These are phyloP conservation scores for Tylopilus balloui DNA, from an alignment of 768 basidiomycete species.

Conservation along the genomic window DNA sequence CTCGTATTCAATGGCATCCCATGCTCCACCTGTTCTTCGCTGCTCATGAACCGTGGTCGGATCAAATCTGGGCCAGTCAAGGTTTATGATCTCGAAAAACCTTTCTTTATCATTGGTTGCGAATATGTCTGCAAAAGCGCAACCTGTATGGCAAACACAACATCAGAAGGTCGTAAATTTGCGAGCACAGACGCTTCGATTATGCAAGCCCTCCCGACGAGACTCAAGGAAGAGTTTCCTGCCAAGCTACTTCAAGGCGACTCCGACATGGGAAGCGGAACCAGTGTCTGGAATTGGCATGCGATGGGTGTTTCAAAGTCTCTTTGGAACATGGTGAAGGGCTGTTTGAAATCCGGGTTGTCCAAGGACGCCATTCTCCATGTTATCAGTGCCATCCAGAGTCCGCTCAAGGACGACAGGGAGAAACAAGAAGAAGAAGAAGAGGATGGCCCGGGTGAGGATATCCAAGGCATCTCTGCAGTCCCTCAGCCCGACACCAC, in stretches of 20 bases:
- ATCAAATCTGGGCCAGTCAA: slow-evolving; percentile 74
- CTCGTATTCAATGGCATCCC: slow-evolving; percentile 79
- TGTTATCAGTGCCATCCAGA: slow-evolving; percentile 55
- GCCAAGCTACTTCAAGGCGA: slow-evolving; percentile 56
- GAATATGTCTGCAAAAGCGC: slow-evolving; percentile 64
- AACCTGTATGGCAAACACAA: slow-evolving; percentile 40
- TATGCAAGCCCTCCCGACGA: slow-evolving; percentile 61
- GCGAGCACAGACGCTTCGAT: slow-evolving; percentile 71
- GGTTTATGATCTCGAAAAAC: slow-evolving; percentile 73
- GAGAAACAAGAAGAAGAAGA: slow-evolving; percentile 33
- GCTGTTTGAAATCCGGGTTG: slow-evolving; percentile 53
- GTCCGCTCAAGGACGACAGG: slow-evolving; percentile 33
- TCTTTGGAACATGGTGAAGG: slow-evolving; percentile 71
- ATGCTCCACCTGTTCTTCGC: slow-evolving; percentile 60
- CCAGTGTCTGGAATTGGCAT: slow-evolving; percentile 73
- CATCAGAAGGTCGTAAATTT: slow-evolving; percentile 57
- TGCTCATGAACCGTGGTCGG: slow-evolving; percentile 63
- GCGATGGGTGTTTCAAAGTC: slow-evolving; percentile 65
- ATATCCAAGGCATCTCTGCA: slow-evolving; percentile 19
- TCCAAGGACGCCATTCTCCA: slow-evolving; percentile 57
- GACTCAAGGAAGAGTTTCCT: slow-evolving; percentile 71
- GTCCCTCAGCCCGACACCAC: slow-evolving; percentile 23
- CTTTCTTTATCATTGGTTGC: slow-evolving; percentile 83
- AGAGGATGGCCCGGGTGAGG: slow-evolving; percentile 33
- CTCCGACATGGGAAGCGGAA: slow-evolving; percentile 52